phyloP scores from a whole-genome alignment of 192 early-diverging fungal species.

The Geranomyces variabilis region DNA sequence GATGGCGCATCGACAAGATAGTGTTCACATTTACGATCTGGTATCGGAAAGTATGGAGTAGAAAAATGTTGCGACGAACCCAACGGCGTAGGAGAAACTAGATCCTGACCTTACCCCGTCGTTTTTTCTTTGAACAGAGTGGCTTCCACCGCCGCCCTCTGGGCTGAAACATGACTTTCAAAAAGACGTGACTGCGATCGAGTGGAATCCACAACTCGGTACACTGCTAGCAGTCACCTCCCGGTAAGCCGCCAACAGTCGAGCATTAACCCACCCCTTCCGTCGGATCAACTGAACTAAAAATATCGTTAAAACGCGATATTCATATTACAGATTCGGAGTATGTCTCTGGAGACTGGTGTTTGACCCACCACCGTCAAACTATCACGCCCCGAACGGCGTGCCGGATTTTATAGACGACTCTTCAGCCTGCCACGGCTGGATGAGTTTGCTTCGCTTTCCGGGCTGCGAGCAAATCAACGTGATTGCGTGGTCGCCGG shows the following conservation, averaged over 20 bases:
- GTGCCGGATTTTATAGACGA: slow-evolving; percentile 14
- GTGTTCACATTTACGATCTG: slow-evolving; percentile 72
- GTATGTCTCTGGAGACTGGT: slow-evolving; percentile 55
- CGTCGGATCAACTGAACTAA: too few relatives aligned
- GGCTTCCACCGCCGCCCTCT: slow-evolving; percentile 37
- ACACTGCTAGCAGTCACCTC: slow-evolving; percentile 53
- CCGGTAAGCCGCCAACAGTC: too few relatives aligned
- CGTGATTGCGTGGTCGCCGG: slow-evolving; percentile 46
- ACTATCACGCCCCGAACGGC: background rate
- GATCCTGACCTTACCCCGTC: background rate
- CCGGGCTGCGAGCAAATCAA: slow-evolving; percentile 44
- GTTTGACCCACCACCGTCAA: slow-evolving; percentile 2
- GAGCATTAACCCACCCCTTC: too few relatives aligned
- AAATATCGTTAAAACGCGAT: too few relatives aligned
- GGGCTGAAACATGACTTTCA: slow-evolving; percentile 46
- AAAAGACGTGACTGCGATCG: slow-evolving; percentile 52
- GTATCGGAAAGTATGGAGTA: slow-evolving; percentile 44
- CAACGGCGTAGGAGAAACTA: too few relatives aligned
- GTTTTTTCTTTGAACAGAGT: slow-evolving; percentile 18
- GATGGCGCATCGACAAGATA: slow-evolving; percentile 68
- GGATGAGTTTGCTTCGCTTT: slow-evolving; percentile 45
- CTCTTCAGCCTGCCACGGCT: slow-evolving; percentile 30
- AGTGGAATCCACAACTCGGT: slow-evolving; percentile 48
- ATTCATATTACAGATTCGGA: too few relatives aligned
- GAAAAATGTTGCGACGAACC: background rate